These are phyloP conservation scores for Vachellia pachyceras DNA, from an alignment of 306 rosid species.

Conservation along the genomic window DNA sequence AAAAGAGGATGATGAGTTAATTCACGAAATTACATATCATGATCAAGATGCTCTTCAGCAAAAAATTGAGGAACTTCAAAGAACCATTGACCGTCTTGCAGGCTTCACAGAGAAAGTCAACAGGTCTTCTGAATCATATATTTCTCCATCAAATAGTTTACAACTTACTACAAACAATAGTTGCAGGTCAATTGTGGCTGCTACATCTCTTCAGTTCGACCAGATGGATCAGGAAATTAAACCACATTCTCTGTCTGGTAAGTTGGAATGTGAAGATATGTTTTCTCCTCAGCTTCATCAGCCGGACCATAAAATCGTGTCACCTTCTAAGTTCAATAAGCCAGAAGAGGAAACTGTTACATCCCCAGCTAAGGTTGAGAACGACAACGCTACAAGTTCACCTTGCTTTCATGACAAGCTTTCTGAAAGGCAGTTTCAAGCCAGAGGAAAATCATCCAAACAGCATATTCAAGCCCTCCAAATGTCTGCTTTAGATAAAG, in stretches of 20 bases:
- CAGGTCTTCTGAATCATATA: conserved; percentile 38
- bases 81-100: conserved; percentile 49
- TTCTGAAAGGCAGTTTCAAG: conserved; percentile 37
- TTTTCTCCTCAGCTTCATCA: conserved; percentile 31
- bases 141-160: conserved; percentile 32
- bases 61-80: conserved; percentile 52
- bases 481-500: conserved; percentile 33
- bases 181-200: conserved; percentile 45
- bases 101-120: conserved; percentile 53
- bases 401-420: conserved; percentile 32
- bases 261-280: conserved; percentile 41
- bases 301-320: conserved; percentile 35
- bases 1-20: conserved; percentile 41
- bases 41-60: conserved; percentile 42
- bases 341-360: conserved; percentile 33
- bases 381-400: conserved; percentile 32
- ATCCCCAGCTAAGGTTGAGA: conserved; percentile 28
- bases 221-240: conserved; percentile 42
- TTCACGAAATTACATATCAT: conserved; percentile 25
- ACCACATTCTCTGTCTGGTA: conserved; percentile 31
- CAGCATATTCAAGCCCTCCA: conserved; percentile 38
- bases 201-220: conserved; percentile 36
- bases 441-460: conserved; percentile 41
- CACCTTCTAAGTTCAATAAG: conserved; percentile 31
- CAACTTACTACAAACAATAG: conserved; percentile 49